Conservation (phyloP, 2,329 filamentous ascomycete species). For the Cercospora zeae-maydis region DNA sequence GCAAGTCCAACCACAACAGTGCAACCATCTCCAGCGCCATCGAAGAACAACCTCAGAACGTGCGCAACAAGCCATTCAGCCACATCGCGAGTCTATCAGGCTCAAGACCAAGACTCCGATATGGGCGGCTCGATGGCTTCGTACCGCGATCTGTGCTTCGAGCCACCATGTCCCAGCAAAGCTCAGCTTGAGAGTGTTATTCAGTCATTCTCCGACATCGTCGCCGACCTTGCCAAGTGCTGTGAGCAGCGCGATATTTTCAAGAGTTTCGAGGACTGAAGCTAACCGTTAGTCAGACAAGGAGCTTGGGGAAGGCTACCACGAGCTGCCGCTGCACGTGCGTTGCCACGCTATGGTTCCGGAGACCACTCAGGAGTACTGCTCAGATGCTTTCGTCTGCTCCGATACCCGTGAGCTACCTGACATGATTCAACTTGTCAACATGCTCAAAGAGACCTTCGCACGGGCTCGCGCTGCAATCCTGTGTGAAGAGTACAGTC, state of each 20-base stretch:
- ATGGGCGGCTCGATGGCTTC: slow-evolving; percentile 8
- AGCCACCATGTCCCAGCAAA: slow-evolving; percentile 6
- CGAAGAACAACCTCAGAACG: background rate
- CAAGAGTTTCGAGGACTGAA: background rate
- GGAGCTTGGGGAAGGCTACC: slow-evolving; percentile 11
- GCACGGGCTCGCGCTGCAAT: slow-evolving; percentile 12
- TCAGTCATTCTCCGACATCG: slow-evolving; percentile 1
- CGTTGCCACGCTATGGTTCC: background rate
- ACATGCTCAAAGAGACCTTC: slow-evolving; percentile 10
- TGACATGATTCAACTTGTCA: slow-evolving; percentile 15
- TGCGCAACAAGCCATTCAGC: slow-evolving; percentile 2
- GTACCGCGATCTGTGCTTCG: slow-evolving; percentile 7
- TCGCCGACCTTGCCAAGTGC: slow-evolving; percentile 1
- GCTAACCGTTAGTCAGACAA: slow-evolving; percentile 1
- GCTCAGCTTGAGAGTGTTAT: slow-evolving; percentile 1
- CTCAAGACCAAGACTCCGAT: background rate
- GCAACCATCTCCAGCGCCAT: background rate
- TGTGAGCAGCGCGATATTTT: background rate
- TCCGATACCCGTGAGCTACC: slow-evolving; percentile 16
- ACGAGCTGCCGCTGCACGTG: slow-evolving; percentile 15
- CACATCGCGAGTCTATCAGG: background rate
- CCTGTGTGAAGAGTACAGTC: slow-evolving; percentile 6
- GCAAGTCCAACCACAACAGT: background rate
- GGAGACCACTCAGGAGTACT: slow-evolving; percentile 5
- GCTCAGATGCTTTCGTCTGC: slow-evolving; percentile 8